phyloP scores from a whole-genome alignment of 805 yeast genomes.

The Suhomyces pyralidae region DNA sequence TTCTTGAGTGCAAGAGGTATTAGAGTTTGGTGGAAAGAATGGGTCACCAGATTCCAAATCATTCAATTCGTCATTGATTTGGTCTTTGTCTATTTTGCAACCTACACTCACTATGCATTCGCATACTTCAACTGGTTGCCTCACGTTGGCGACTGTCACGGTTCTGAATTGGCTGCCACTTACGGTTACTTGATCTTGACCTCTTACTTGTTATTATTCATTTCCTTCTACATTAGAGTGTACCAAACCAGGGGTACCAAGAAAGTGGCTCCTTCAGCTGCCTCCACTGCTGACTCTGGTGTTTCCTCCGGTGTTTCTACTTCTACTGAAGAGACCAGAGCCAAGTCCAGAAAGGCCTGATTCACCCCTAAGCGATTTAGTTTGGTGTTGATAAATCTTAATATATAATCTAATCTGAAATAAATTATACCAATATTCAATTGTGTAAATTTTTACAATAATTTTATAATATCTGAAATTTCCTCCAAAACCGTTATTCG shows the following conservation, averaged over 20 bases:
- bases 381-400: not conserved
- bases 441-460: not conserved
- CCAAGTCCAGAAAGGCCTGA: slow-evolving; percentile 36
- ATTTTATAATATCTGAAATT: too few species aligned
- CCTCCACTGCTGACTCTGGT: slow-evolving; percentile 8
- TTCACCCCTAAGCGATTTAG: not conserved
- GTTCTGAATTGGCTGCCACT: slow-evolving; percentile 89
- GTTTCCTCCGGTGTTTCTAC: slow-evolving; percentile 10
- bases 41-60: slow-evolving; percentile 97
- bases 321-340: slow-evolving; percentile 16
- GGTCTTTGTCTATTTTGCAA: slow-evolving; percentile 88
- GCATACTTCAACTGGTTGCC: slow-evolving; percentile 66
- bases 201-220: slow-evolving; percentile 84
- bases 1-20: slow-evolving; percentile 89
- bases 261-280: slow-evolving; percentile 8
- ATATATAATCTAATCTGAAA: not conserved
- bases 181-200: slow-evolving; percentile 87
- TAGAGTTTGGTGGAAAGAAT: slow-evolving; percentile 98
- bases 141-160: slow-evolving; percentile 76
- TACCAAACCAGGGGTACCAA: slow-evolving; percentile 52
- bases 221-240: slow-evolving; percentile 85
- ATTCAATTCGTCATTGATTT: slow-evolving; percentile 88
- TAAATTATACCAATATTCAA: not conserved
- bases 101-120: slow-evolving; percentile 83
- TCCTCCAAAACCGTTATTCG: not conserved